Evolutionary conservation across 768 basidiomycete genomes (phyloP), one percentile per base, ranked within the genome.

Genomic region (Leccinum olivaceopallidum): DNA sequence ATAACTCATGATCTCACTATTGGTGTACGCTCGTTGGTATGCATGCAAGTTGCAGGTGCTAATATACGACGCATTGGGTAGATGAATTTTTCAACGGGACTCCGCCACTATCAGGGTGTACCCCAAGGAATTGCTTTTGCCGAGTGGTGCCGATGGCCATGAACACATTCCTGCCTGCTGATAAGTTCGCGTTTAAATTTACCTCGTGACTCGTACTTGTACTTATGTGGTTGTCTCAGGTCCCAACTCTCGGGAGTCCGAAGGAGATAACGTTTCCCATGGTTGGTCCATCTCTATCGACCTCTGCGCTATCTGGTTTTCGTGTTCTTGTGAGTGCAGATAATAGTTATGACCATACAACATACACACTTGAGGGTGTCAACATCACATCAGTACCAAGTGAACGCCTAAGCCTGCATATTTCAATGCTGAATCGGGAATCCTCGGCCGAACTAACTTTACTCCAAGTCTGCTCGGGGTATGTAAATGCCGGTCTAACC

Each of bases 371-470:
- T 49, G 16, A 13, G 4, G 18, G 18, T 34, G 9, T 16, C 24
- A 18, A 3, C 16, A 50, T 44, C 28, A 8, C 13, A 20, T 26
- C 18, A 18, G 20, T 22, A 22, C 16, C 18, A 48, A 22, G 13
- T 47, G 28, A 20, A 20, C 42, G 12, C 14, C 3, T 20, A 24
- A 22, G n/a, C 30, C 9, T 36, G 5, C 8, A n/a, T 44, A 14
- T 44, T 44, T 4, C 28, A 14, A 30, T n/a, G 26, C 10, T 47
- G 20, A 42, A 47, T 58, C 59, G 60, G 65, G 50, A 14, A 34
- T 22, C 5, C 6, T 49, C 63, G 65, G 67, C 60, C 61, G 65
- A 53, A 20, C 18, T 26, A 26, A 16, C 39, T 42, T 18, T 37
- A 4, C 8, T 14, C 53, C 36, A 16, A 56, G 9, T 30, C 24